Evolutionary conservation across 805 yeast genomes (phyloP).

Genomic region (Starmerella powellii): DNA sequence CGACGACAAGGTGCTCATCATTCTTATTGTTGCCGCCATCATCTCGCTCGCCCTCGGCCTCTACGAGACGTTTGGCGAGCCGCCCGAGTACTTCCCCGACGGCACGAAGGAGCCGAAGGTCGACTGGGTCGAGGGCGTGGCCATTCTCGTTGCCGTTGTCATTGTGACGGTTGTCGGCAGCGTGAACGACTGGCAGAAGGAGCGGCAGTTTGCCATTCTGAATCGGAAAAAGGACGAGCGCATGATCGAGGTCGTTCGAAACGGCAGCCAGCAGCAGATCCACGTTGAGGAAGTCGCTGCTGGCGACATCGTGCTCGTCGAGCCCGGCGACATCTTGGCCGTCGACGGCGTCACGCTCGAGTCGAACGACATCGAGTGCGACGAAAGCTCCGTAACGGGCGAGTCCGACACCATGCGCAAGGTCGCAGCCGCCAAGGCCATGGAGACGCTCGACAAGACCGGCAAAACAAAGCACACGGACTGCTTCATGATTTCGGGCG

Average conservation of each 20-base stretch:
- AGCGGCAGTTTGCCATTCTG: conserved; percentile 76
- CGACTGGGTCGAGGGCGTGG: conserved; percentile 99
- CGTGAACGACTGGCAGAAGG: conserved; percentile 93
- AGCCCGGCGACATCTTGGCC: conserved; percentile 91
- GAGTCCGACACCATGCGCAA: conserved; percentile 78
- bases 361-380: conserved; percentile 69
- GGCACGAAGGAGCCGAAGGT: conserved; percentile 70
- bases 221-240: conserved; percentile 83
- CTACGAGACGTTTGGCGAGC: conserved; percentile 83
- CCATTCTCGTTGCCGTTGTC: conserved; percentile 78
- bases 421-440: conserved; percentile 37
- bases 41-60: conserved; percentile 82
- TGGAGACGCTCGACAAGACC: conserved; percentile 23
- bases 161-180: conserved; percentile 92
- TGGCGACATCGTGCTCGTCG: conserved; percentile 72
- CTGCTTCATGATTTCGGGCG: conserved; percentile 81
- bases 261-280: conserved; percentile 53
- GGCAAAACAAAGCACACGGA: conserved; percentile 35
- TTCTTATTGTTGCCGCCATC: conserved; percentile 74
- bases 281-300: conserved; percentile 67
- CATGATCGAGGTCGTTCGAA: conserved; percentile 60
- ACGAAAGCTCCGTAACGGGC: conserved; percentile 88
- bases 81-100: conserved; percentile 61
- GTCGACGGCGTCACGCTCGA: conserved; percentile 67
- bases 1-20: conserved; percentile 79